These are phyloP conservation scores for Rhizoclosmatium sp. DNA, from an alignment of 192 early-diverging fungal genomes.

Conservation along the genomic window DNA sequence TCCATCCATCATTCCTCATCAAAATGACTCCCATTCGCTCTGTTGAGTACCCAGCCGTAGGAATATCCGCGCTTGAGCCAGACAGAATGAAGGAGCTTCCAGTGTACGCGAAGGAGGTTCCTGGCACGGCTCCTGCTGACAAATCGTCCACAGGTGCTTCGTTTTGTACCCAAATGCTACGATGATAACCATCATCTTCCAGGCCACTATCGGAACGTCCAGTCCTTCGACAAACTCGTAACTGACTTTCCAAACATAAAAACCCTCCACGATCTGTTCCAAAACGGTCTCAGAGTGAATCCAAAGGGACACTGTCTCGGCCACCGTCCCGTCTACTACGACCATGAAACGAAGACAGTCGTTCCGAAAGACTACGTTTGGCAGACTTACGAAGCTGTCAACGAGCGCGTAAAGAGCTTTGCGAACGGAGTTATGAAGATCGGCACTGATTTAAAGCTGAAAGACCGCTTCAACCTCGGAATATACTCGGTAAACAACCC, in stretches of 20 bases:
- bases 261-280: constrained; percentile 58
- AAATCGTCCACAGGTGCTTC: constrained; percentile 24
- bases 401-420: constrained; percentile 46
- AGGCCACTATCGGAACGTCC: constrained; percentile 53
- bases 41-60: constrained; percentile 3
- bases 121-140: constrained; percentile 28
- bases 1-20: no score
- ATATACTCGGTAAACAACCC: constrained; percentile 32
- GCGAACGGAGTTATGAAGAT: constrained; percentile 50
- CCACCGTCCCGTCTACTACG: constrained; percentile 40
- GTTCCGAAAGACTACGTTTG: constrained; percentile 42
- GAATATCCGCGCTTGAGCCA: constrained; percentile 19
- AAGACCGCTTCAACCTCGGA: constrained; percentile 28
- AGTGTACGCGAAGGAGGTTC: constrained; percentile 29
- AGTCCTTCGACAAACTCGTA: constrained; percentile 47
- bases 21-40: not conserved
- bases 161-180: constrained; percentile 2
- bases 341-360: constrained; percentile 45
- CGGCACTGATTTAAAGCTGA: constrained; percentile 11
- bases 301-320: constrained; percentile 43
- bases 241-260: constrained; percentile 52
- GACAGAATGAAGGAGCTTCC: constrained; percentile 29
- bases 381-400: constrained; percentile 46
- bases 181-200: not conserved
- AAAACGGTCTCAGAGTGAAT: constrained; percentile 39